Evolutionary conservation across 129 eudicot genomes (phyloP), one percentile per base, ranked within the genome.

Genomic region (Artemisia tridentata): DNA sequence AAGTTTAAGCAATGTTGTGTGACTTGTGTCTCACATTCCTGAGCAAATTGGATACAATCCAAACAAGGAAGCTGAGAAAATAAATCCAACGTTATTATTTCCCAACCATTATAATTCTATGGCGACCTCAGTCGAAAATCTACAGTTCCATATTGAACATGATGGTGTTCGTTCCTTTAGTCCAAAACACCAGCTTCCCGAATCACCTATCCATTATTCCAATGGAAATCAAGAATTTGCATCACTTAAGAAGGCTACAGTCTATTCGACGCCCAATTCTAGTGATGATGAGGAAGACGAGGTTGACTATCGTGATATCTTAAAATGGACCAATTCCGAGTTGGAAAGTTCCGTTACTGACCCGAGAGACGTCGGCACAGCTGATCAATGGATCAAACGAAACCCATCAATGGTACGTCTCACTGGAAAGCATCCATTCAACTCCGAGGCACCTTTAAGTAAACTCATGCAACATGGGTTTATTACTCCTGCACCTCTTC

Each of bases 391-490:
- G 99, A 79, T 95, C 56, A 81, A 85, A 19, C 87, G 99, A 2
- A 87, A 95, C 82, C 82, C 86, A 0, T 78, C 93, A 3, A 67
- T 95, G 91, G 85, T 95, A 53, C 88, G 99, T 0, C 88, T 95
- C 56, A 95, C 97, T 19, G 99, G 99, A 3, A 95, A 88, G 31
- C 99, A 95, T 72, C 99, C 99, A 20, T 95, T 95, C 72, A 95
- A 95, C 80, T 82, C 93, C 11, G 99, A 95, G 82, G 80, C 99
- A 2, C 93, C 99, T 15, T 66, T 95, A 70, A 63, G 72, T 15
- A 91, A 91, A 52, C 92, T 95, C 78, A 95, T 95, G 99, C 87
- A 90, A 67, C 88, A 90, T 73, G 99, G 99, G 18, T 95, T 95
- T 80, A 85, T 95, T 9, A 95, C 99, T n/a, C 97, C 99, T 1